Base-by-base conservation (phyloP, 768 basidiomycete genomes). In the Chiua virens region DNA sequence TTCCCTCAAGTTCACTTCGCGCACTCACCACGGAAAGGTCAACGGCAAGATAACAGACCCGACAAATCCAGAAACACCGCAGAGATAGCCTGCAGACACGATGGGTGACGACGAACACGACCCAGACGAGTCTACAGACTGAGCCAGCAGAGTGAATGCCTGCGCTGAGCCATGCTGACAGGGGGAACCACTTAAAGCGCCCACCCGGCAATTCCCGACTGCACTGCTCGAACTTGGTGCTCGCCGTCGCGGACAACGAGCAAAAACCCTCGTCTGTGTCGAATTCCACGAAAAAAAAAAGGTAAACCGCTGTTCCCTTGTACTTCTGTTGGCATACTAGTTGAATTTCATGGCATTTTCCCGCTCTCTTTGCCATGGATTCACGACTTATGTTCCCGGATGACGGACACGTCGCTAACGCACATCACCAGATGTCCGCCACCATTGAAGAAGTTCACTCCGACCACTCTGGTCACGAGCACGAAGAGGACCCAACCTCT, bases 1-100 rank as follows among this genome's bases (percentile, higher is more conserved):
- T 69, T 99, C 97, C 55, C 97, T 75, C 49, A 98, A 73, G 64
- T 98, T 98, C 3, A 98, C 97, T n/a, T n/a, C n/a, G n/a, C n/a
- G n/a, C n/a, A n/a, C n/a, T n/a, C n/a, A n/a, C n/a, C n/a, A n/a
- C n/a, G n/a, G n/a, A n/a, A n/a, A n/a, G n/a, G n/a, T n/a, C n/a
- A n/a, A n/a, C n/a, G n/a, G n/a, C n/a, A n/a, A n/a, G n/a, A n/a
- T n/a, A n/a, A n/a, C n/a, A n/a, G n/a, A n/a, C n/a, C n/a, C n/a
- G n/a, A n/a, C n/a, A n/a, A n/a, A n/a, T n/a, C n/a, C n/a, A n/a
- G n/a, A n/a, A n/a, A n/a, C n/a, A n/a, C n/a, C n/a, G n/a, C n/a
- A n/a, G n/a, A n/a, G n/a, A n/a, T n/a, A n/a, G n/a, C n/a, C n/a
- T n/a, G n/a, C n/a, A n/a, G n/a, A n/a, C n/a, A n/a, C n/a, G n/a